These are phyloP conservation scores for Ceratocystiopsis sp. DNA, from an alignment of 2,329 filamentous ascomycete species.

Conservation along the genomic window DNA sequence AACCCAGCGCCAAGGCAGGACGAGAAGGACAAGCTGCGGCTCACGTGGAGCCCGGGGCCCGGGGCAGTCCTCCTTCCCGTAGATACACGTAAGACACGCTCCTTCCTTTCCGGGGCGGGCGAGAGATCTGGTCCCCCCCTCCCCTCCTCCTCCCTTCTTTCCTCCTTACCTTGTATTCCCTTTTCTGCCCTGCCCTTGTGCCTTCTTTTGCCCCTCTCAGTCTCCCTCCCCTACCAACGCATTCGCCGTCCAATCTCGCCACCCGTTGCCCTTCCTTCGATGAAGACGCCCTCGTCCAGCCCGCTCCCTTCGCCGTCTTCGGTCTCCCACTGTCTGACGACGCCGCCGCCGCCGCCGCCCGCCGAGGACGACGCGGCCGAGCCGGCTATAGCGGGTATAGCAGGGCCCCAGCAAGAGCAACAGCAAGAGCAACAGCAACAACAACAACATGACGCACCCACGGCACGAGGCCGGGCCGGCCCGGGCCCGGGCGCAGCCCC, in stretches of 20 bases:
- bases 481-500: constrained; percentile 16
- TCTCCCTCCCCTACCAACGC: neutral
- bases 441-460: neutral
- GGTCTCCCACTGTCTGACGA: constrained; percentile 6
- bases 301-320: constrained; percentile 1
- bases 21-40: too few relatives aligned
- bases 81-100: too few relatives aligned
- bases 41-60: too few relatives aligned
- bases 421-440: neutral
- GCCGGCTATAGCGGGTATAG: too few relatives aligned
- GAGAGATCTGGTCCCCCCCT: too few relatives aligned
- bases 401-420: neutral
- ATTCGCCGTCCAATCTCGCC: neutral
- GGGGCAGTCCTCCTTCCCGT: too few relatives aligned
- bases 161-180: neutral
- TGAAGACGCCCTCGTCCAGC: constrained; percentile 36
- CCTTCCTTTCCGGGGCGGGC: too few relatives aligned
- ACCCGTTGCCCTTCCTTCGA: constrained; percentile 24
- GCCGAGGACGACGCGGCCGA: too few relatives aligned
- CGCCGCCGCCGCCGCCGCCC: too few relatives aligned
- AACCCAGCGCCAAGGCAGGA: too few relatives aligned
- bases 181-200: neutral
- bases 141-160: too few relatives aligned
- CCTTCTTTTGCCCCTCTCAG: neutral
- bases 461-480: neutral